Evolutionary conservation across 345 rosid species (phyloP).

Genomic region (Turritis glabra): DNA sequence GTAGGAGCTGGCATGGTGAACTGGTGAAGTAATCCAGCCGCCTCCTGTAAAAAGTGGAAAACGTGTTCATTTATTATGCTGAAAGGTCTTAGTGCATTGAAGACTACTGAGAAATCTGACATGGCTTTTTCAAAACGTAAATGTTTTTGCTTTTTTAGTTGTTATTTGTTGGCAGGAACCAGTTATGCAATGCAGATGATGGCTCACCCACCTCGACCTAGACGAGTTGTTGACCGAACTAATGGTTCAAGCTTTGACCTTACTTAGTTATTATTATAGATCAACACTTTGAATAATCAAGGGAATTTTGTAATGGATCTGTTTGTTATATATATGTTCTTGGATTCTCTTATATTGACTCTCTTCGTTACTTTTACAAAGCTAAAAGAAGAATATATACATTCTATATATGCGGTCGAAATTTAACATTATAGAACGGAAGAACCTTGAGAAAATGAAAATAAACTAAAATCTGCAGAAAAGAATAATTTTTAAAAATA

Average conservation of each 20-base stretch:
- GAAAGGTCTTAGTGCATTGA: conserved; percentile 2
- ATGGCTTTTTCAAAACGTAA: background rate
- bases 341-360: background rate
- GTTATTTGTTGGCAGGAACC: conserved; percentile 30
- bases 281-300: conserved; percentile 13
- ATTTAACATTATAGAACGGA: background rate
- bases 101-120: background rate
- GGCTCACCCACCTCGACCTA: conserved; percentile 19
- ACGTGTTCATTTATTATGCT: background rate
- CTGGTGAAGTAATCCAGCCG: background rate
- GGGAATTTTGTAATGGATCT: background rate
- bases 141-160: conserved; percentile 3
- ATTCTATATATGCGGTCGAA: background rate
- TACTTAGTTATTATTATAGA: background rate
- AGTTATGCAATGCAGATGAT: conserved; percentile 11
- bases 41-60: background rate
- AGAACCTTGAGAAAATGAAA: no score
- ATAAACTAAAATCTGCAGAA: no score
- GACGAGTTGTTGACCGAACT: conserved; percentile 21
- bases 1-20: background rate
- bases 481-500: no score
- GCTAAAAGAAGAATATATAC: background rate
- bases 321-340: background rate
- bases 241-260: background rate
- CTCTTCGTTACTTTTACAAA: background rate